Base-by-base conservation (phyloP, 2,329 filamentous ascomycete genomes). In the Sporothrix protearum region DNA sequence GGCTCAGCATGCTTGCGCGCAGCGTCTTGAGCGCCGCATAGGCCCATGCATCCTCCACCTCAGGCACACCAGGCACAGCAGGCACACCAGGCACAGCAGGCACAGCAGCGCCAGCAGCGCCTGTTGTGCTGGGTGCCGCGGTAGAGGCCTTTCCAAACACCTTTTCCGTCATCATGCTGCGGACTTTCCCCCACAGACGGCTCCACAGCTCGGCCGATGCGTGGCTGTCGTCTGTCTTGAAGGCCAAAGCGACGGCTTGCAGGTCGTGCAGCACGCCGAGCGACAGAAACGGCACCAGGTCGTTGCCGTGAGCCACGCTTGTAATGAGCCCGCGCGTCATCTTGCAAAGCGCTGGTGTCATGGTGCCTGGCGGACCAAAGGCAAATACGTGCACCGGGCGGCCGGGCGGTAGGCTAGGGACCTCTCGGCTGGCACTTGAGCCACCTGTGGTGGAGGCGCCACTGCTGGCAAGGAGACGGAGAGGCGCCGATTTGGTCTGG, bases 301-400 rank as follows among this genome's bases (percentile, higher is more conserved):
- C 92, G 77, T 89, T 86, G 22, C 90, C 89, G 76, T 94, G 90
- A 12, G 93, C 86, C 4, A 92, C 85, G 9, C 88, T 93, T 2
- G 92, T 94, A 73, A 94, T 90, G 8, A 94, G 84, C 1, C 91
- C 91, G 16, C 90, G 85, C 0, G 92, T 94, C 12, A 89, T 89
- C 72, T 87, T 86, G 55, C 91, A 87, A 8, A 94, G 84, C 1
- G 89, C 87, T 0, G 90, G 84, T 0, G 90, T 92, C 85, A 94
- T 88, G 16, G 90, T 91, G 0, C 90, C 87, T 0, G 91, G 91
- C 1, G 91, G 89, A 0, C 92, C 92, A 77, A 93, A 94, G 7
- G 92, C 90, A 77, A 92, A 94, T 14, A 93, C 92, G 76, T 94
- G 92, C 25, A 94, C 91, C 2, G 90, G 89, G 0, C 92, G 86